Percentiles rank a stretch among this genome's conserved stretches.
These are phyloP conservation scores for Gossypium lobatum DNA, from an alignment of 441 rosid genomes.

Conservation along the genomic window DNA sequence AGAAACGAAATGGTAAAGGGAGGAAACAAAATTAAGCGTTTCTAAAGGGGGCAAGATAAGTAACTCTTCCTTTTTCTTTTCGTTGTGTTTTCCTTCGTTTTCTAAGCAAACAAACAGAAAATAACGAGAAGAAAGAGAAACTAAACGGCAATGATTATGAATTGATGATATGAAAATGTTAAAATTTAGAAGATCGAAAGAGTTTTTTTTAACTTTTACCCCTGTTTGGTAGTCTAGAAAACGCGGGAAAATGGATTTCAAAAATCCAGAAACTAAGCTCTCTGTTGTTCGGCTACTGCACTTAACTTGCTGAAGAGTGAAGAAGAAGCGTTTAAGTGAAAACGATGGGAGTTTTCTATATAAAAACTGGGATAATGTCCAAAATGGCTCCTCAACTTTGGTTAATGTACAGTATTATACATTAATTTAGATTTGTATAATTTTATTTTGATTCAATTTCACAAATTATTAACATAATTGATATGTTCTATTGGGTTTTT, in stretches of 20 bases:
- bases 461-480: too few relatives aligned
- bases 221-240: neutral
- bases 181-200: neutral
- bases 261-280: neutral
- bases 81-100: neutral
- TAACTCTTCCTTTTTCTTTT: neutral
- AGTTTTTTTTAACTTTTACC: neutral
- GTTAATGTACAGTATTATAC: too few relatives aligned
- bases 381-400: neutral
- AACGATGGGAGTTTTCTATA: neutral
- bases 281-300: neutral
- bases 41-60: neutral
- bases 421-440: too few relatives aligned
- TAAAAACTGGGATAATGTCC: too few relatives aligned
- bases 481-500: too few relatives aligned
- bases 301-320: neutral
- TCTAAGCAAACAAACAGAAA: conserved; percentile 1
- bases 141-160: neutral
- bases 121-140: neutral
- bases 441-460: too few relatives aligned
- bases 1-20: neutral
- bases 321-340: neutral
- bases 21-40: neutral
- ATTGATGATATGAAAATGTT: neutral
- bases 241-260: conserved; percentile 6